Conservation (phyloP, 345 rosid genomes). For the Lepidium africanum region DNA sequence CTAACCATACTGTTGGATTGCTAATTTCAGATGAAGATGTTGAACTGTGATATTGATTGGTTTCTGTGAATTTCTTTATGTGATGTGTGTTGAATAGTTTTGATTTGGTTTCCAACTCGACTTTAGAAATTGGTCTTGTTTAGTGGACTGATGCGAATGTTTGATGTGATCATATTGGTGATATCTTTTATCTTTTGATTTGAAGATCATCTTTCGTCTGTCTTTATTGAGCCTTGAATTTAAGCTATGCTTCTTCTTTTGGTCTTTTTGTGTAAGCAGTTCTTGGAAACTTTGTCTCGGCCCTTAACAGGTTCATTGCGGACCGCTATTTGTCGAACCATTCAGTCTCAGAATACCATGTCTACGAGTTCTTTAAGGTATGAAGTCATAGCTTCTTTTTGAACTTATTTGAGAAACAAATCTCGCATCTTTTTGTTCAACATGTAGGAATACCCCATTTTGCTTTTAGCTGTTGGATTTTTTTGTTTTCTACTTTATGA, state of each 20-base stretch:
- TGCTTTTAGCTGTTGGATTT: not conserved
- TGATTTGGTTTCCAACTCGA: not conserved
- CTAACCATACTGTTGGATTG: not conserved
- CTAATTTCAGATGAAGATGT: not conserved
- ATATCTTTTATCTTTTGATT: not conserved
- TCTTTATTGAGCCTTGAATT: not conserved
- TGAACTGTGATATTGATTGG: not conserved
- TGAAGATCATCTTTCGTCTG: not conserved
- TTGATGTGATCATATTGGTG: not conserved
- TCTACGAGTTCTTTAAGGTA: slow-evolving; percentile 97
- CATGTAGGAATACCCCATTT: not conserved
- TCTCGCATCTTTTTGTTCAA: not conserved
- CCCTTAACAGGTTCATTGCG: slow-evolving; percentile 83
- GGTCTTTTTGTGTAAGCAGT: slow-evolving; percentile 39
- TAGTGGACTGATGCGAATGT: not conserved
- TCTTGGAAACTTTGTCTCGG: slow-evolving; percentile 90
- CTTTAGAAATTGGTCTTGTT: not conserved
- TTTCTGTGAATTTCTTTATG: not conserved
- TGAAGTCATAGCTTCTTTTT: not conserved
- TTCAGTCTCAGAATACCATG: slow-evolving; percentile 87
- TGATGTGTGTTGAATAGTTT: not conserved
- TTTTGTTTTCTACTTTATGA: not conserved
- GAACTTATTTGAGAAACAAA: not conserved
- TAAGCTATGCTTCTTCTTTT: slow-evolving; percentile 1
- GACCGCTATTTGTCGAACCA: slow-evolving; percentile 69